Percentiles rank a stretch among this genome's conserved stretches.
phyloP scores from a whole-genome alignment of 805 yeast species.

The Candida sphagnicola region DNA sequence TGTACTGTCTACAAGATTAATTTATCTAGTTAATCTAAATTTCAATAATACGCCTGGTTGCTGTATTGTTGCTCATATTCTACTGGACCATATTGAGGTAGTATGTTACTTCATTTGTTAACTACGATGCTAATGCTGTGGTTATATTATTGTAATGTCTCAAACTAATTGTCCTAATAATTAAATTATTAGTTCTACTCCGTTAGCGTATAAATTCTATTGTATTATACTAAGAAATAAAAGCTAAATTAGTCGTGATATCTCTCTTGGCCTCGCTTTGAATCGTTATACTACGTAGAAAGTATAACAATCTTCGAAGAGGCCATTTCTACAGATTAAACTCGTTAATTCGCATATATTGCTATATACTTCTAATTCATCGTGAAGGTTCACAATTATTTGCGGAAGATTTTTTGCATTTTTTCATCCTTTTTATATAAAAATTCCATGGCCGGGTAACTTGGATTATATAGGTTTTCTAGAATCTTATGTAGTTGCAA shows the following conservation, averaged over 20 bases:
- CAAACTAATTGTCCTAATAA: conserved; percentile 28
- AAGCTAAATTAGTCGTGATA: conserved; percentile 16
- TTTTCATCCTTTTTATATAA: background rate
- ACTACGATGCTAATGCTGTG: too few relatives aligned
- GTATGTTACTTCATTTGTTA: too few relatives aligned
- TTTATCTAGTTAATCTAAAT: too few relatives aligned
- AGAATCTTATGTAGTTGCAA: too few relatives aligned
- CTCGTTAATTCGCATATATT: background rate
- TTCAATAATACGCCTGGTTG: too few relatives aligned
- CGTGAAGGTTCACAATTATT: background rate
- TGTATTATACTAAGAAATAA: conserved; percentile 10
- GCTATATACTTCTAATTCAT: background rate
- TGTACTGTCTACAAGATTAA: too few relatives aligned
- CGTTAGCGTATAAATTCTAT: conserved; percentile 16
- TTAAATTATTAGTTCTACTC: conserved; percentile 19
- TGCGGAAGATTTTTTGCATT: background rate
- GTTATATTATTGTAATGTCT: too few relatives aligned
- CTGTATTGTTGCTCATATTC: too few relatives aligned
- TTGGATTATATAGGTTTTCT: background rate
- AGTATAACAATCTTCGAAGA: conserved; percentile 48
- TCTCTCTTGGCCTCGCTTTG: conserved; percentile 46
- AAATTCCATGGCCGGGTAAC: background rate
- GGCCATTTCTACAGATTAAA: conserved; percentile 13
- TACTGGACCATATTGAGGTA: too few relatives aligned
- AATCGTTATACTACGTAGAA: conserved; percentile 39